A percentile compares a stretch with the other conserved stretches of the same genome.
phyloP scores from a whole-genome alignment of 2,329 filamentous ascomycete species.

The Corinectria fuckeliana region DNA sequence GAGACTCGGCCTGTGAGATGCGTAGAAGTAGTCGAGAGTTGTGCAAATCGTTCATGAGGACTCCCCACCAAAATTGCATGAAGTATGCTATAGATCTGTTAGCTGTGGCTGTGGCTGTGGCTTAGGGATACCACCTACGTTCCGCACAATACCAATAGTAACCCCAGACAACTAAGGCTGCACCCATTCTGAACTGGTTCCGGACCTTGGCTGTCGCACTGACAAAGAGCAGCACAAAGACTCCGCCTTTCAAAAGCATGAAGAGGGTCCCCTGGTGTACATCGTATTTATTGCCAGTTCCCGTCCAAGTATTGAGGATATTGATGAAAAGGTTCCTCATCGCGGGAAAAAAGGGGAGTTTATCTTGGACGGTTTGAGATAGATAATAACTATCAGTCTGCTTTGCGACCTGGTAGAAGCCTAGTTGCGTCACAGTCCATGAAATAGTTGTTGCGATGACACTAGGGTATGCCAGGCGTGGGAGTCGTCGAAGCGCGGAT shows the following conservation, averaged over 20 bases:
- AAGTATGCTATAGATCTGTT: background rate
- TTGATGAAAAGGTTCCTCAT: background rate
- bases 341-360: background rate
- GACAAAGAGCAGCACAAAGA: background rate
- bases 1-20: background rate
- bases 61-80: background rate
- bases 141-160: background rate
- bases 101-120: background rate
- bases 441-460: background rate
- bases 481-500: background rate
- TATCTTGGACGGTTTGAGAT: background rate
- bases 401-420: background rate
- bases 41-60: background rate
- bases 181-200: background rate
- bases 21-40: background rate
- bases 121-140: background rate
- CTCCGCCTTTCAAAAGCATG: background rate
- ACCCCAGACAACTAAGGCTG: background rate
- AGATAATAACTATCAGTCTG: background rate
- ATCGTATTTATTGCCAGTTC: background rate
- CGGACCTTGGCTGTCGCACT: background rate
- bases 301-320: background rate
- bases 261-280: background rate
- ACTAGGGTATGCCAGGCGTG: background rate
- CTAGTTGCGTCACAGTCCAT: background rate